These are phyloP conservation scores for Verticillium klebahnii DNA, from an alignment of 2,329 filamentous ascomycete species.

Conservation along the genomic window DNA sequence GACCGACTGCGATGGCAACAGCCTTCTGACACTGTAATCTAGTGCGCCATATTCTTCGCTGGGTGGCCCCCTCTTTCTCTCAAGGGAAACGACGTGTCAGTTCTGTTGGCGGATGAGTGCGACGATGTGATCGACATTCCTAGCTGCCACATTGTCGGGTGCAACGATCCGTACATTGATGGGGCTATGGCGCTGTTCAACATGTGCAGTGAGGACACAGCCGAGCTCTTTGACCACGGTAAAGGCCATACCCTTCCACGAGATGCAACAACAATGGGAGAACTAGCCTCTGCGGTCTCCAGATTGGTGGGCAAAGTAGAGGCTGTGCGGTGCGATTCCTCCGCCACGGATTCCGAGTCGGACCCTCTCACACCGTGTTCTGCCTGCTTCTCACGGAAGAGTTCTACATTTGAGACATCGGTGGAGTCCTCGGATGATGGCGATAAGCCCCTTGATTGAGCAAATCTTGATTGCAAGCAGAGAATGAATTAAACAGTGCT, in stretches of 20 bases:
- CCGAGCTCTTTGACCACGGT: conserved; percentile 36
- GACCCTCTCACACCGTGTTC: background rate
- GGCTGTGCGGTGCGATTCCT: background rate
- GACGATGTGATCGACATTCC: conserved; percentile 33
- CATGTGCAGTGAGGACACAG: conserved; percentile 34
- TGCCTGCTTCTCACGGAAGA: too few species aligned
- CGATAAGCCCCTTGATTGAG: too few species aligned
- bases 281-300: conserved; percentile 22
- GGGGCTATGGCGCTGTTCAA: conserved; percentile 34
- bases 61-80: conserved; percentile 36
- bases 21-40: conserved; percentile 17
- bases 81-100: conserved; percentile 20
- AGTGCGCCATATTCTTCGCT: conserved; percentile 40
- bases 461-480: too few species aligned
- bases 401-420: too few species aligned
- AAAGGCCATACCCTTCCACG: conserved; percentile 36
- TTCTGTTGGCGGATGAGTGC: conserved; percentile 30
- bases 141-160: conserved; percentile 34
- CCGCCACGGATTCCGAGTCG: background rate
- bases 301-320: background rate
- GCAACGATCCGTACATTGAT: conserved; percentile 31
- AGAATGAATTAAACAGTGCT: too few species aligned
- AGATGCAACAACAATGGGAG: conserved; percentile 23
- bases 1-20: background rate
- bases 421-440: too few species aligned